Percentiles rank a stretch among this genome's conserved stretches.
phyloP scores from a whole-genome alignment of 371 early-diverging fungal species.

The Actinomucor elegans region DNA sequence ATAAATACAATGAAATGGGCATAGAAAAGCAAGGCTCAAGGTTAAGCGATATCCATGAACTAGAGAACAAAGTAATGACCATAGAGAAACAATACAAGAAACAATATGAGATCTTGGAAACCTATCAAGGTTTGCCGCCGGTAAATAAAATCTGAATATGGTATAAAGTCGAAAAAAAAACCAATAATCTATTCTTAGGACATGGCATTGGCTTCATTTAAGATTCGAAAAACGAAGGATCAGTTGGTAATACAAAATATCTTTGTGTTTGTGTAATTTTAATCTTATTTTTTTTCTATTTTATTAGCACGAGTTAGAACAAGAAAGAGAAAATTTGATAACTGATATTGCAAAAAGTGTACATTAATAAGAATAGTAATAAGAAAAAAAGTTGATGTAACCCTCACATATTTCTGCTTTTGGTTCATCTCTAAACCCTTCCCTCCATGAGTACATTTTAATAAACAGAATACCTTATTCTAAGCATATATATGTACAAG shows the following conservation, averaged over 20 bases:
- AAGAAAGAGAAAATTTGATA: slow-evolving; percentile 4
- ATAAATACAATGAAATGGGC: slow-evolving; percentile 3
- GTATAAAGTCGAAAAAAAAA: background rate
- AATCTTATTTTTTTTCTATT: background rate
- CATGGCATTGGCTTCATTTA: slow-evolving; percentile 16
- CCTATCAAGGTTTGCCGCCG: slow-evolving; percentile 2
- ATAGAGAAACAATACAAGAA: background rate
- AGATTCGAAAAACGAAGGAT: slow-evolving; percentile 10
- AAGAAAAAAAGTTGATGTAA: background rate
- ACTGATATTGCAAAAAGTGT: slow-evolving; percentile 4
- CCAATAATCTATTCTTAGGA: slow-evolving; percentile 12
- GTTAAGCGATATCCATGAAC: background rate
- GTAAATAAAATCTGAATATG: background rate
- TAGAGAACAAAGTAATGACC: background rate
- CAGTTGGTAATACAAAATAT: slow-evolving; percentile 10
- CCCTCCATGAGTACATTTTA: too few species aligned
- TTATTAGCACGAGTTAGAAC: slow-evolving; percentile 9
- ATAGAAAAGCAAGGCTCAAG: background rate
- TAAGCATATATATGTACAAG: too few species aligned
- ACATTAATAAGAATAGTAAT: background rate
- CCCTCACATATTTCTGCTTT: background rate
- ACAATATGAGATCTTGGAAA: background rate
- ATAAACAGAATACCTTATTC: too few species aligned
- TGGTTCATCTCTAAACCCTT: too few species aligned
- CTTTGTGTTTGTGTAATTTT: background rate